These are phyloP conservation scores for Sonneratia caseolaris DNA, from an alignment of 345 rosid genomes.

Conservation along the genomic window DNA sequence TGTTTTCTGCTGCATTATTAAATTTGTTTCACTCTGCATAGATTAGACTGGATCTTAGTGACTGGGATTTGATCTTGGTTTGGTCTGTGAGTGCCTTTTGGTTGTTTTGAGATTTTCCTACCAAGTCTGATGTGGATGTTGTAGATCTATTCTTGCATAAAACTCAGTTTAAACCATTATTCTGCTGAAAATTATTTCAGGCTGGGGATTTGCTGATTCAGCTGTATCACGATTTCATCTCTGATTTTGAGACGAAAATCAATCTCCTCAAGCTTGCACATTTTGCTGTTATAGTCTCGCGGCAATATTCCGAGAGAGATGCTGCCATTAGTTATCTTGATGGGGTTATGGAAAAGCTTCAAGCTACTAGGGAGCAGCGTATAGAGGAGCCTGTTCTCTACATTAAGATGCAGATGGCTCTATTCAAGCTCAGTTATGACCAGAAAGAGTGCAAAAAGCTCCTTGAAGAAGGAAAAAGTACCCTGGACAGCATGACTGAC, in stretches of 20 bases:
- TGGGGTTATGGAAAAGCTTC: slow-evolving; percentile 79
- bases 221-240: slow-evolving; percentile 80
- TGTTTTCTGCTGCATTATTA: neutral
- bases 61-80: neutral
- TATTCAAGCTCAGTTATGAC: slow-evolving; percentile 81
- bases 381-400: slow-evolving; percentile 82
- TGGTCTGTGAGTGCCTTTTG: neutral
- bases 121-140: too few species aligned
- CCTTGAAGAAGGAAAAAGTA: slow-evolving; percentile 80
- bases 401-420: slow-evolving; percentile 77
- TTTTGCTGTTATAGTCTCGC: slow-evolving; percentile 83
- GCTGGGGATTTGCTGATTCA: slow-evolving; percentile 91
- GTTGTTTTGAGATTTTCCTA: slow-evolving; percentile 3
- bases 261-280: slow-evolving; percentile 97
- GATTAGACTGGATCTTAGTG: neutral
- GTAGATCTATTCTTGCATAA: too few species aligned
- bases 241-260: slow-evolving; percentile 96
- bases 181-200: slow-evolving; percentile 26
- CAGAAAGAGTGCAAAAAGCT: slow-evolving; percentile 83
- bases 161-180: too few species aligned
- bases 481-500: slow-evolving; percentile 91
- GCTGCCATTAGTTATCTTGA: slow-evolving; percentile 83
- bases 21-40: neutral
- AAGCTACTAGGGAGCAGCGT: slow-evolving; percentile 63
- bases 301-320: slow-evolving; percentile 87